Evolutionary conservation across 371 early-diverging fungal species (phyloP).

Genomic region (Mortierella sp.): DNA sequence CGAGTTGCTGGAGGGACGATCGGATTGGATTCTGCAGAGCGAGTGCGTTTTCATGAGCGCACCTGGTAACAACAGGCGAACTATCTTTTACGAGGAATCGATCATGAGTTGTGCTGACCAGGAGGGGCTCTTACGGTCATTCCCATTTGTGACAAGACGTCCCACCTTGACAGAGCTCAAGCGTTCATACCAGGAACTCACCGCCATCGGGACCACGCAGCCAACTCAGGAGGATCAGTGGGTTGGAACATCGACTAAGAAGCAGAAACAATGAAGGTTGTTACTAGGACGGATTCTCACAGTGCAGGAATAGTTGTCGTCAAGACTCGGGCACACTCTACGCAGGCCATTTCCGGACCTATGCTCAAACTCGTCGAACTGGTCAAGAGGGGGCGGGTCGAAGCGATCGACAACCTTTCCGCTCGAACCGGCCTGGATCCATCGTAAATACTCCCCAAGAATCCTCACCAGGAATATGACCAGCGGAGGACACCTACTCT

Average conservation of each 20-base stretch:
- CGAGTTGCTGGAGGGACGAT: slow-evolving; percentile 79
- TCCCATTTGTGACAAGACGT: slow-evolving; percentile 84
- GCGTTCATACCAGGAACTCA: slow-evolving; percentile 64
- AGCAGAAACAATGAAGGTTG: slow-evolving; percentile 42
- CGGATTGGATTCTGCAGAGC: slow-evolving; percentile 62
- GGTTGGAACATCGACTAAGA: slow-evolving; percentile 61
- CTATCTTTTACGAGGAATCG: slow-evolving; percentile 73
- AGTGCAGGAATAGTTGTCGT: background rate
- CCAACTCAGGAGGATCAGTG: slow-evolving; percentile 52
- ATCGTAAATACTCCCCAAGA: slow-evolving; percentile 62
- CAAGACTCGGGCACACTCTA: background rate
- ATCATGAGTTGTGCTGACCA: slow-evolving; percentile 64
- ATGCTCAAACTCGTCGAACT: slow-evolving; percentile 57
- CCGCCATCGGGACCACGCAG: slow-evolving; percentile 68
- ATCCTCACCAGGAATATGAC: slow-evolving; percentile 59
- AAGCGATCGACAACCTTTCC: slow-evolving; percentile 61
- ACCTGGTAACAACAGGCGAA: slow-evolving; percentile 70
- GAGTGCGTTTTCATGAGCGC: slow-evolving; percentile 78
- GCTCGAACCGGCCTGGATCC: slow-evolving; percentile 17
- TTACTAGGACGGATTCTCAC: background rate
- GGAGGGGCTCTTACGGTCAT: slow-evolving; percentile 63
- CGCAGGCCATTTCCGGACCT: background rate
- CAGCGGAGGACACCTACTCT: slow-evolving; percentile 66
- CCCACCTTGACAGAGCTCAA: slow-evolving; percentile 78
- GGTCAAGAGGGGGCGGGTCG: slow-evolving; percentile 66